Evolutionary conservation across 768 basidiomycete genomes (phyloP), one percentile per base, ranked within the genome.

Genomic region (Rhodotorula sphaerocarpa): DNA sequence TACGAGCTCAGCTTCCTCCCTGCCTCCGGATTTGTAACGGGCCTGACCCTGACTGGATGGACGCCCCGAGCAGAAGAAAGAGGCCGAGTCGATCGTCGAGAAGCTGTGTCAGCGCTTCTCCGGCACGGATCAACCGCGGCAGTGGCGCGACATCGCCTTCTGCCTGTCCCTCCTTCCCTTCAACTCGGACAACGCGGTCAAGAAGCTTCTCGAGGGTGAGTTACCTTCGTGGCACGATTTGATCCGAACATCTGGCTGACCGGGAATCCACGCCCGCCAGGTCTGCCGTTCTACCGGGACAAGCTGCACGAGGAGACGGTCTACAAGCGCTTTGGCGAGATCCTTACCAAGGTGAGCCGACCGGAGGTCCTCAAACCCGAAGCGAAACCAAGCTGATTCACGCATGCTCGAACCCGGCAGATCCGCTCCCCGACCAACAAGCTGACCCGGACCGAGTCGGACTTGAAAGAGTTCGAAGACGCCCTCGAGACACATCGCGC

Each of bases 91-190:
- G 71, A 89, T 99, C 65, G 88, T 97, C 57, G 93, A 99, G 72
- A 99, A 96, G 74, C 83, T 99, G 3, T 99, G 95, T 72, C 90
- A 95, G 72, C 84, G 93, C 12, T 96, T 97, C 84, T 82, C 87
- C 28, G 79, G 89, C 6, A 84, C 87, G 1, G 86, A 87, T 45
- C 90, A 92, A 34, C 82, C 88, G 21, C 82, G 93, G 9, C 95
- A 97, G 73, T 99, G 95, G 95, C 83, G 90, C 28, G 93, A 99
- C 72, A 90, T 99, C 61, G 89, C 92, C 2, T 97, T 85, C 76
- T 99, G 93, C 74, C 78, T 99, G 5, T 91, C 93, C 1, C 77
- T 96, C 3, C 80, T 97, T 21, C 93, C 91, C 0, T 99, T 88
- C 86, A 96, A 96, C 74, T 92, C 90, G 2, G 95, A 99, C 69